Percentiles rank a stretch among this genome's conserved stretches.
These are phyloP conservation scores for Fusarium xyrophilum DNA, from an alignment of 2,329 filamentous ascomycete species.

Conservation along the genomic window DNA sequence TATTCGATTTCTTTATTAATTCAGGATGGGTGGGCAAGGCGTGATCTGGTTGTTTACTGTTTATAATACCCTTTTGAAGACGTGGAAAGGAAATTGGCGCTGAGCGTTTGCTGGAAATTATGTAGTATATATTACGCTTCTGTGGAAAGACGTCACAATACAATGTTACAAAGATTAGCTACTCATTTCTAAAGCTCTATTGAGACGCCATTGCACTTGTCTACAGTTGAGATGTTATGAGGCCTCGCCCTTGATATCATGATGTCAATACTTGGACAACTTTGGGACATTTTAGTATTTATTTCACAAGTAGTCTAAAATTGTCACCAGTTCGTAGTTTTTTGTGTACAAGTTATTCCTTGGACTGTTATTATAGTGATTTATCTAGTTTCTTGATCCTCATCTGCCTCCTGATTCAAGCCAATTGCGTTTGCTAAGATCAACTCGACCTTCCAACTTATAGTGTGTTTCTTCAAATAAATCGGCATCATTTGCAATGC, in stretches of 20 bases:
- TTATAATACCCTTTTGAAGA: constrained; percentile 39
- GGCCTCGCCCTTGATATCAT: background rate
- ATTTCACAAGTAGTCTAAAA: background rate
- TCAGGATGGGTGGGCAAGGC: constrained; percentile 91
- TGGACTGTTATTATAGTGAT: background rate
- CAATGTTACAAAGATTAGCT: background rate
- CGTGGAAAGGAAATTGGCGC: constrained; percentile 16
- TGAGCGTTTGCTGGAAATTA: constrained; percentile 25
- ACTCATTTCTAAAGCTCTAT: background rate
- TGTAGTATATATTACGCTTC: background rate
- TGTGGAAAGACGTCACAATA: constrained; percentile 16
- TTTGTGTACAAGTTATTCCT: background rate
- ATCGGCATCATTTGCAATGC: background rate
- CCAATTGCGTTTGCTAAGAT: background rate
- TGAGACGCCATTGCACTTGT: background rate
- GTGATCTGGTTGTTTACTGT: constrained; percentile 48
- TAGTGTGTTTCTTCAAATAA: background rate
- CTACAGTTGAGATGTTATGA: background rate
- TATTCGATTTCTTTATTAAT: constrained; percentile 95
- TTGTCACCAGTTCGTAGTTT: background rate
- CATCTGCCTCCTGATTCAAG: background rate
- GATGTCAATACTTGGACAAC: background rate
- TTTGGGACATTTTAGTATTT: no score
- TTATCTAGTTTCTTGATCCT: background rate
- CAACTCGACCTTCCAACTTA: background rate